phyloP scores from a whole-genome alignment of 2,329 filamentous ascomycete genomes.

The Cladophialophora psammophila region DNA sequence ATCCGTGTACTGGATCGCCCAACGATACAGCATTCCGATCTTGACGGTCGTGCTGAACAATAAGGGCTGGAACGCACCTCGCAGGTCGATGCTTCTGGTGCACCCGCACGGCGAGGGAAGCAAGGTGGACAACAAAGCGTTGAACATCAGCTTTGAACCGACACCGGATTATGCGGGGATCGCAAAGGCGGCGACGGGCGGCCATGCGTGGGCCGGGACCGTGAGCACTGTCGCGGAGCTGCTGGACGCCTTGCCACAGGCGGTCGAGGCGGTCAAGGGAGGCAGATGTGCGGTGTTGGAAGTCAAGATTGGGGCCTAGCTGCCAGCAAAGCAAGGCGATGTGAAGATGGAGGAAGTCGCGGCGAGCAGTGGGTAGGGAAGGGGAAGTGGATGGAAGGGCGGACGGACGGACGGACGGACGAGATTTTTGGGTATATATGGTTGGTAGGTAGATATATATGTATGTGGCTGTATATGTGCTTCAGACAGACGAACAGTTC shows the following conservation, averaged over 20 bases:
- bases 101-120: slow-evolving; percentile 70
- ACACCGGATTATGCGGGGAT: slow-evolving; percentile 73
- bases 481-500: no score
- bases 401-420: no score
- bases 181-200: slow-evolving; percentile 70
- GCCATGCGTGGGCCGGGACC: slow-evolving; percentile 64
- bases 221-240: slow-evolving; percentile 66
- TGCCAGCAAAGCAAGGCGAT: neutral
- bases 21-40: slow-evolving; percentile 70
- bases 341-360: slow-evolving; percentile 7
- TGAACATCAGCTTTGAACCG: slow-evolving; percentile 72
- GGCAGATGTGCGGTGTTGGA: slow-evolving; percentile 67
- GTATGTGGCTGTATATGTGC: no score
- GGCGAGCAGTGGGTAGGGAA: slow-evolving; percentile 5
- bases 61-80: slow-evolving; percentile 74
- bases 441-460: no score
- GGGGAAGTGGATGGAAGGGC: neutral
- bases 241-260: slow-evolving; percentile 61
- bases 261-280: slow-evolving; percentile 66
- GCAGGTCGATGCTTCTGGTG: slow-evolving; percentile 67
- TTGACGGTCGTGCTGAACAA: slow-evolving; percentile 74
- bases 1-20: slow-evolving; percentile 72
- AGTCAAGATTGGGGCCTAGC: slow-evolving; percentile 40
- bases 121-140: slow-evolving; percentile 67
- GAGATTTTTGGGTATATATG: no score